Evolutionary conservation across 2,329 filamentous ascomycete species (phyloP).

Genomic region (Fusarium coffeatum): DNA sequence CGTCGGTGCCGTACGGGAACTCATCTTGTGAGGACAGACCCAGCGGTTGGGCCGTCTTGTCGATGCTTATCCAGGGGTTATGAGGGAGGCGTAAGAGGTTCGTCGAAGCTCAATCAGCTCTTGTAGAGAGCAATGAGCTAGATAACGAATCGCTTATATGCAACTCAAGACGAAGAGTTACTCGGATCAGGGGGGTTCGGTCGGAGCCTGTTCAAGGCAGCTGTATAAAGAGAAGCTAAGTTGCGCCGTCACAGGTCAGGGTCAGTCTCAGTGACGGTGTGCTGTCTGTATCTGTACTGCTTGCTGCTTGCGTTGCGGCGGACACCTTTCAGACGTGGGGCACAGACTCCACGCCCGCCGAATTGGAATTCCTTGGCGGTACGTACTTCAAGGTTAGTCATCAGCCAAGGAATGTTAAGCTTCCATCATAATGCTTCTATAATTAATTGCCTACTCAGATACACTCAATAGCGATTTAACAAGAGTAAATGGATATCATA

Average conservation of each 20-base stretch:
- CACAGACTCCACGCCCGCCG: constrained; percentile 27
- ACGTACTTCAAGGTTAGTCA: constrained; percentile 39
- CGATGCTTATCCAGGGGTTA: constrained; percentile 45
- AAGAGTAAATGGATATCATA: neutral
- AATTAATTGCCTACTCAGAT: neutral
- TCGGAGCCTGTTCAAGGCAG: constrained; percentile 42
- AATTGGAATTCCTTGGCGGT: constrained; percentile 22
- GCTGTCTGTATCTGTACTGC: constrained; percentile 29
- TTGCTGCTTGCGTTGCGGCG: constrained; percentile 39
- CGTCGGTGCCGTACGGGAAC: constrained; percentile 51
- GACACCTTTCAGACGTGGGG: constrained; percentile 49
- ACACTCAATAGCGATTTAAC: neutral
- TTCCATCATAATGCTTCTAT: neutral
- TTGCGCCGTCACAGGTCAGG: constrained; percentile 44
- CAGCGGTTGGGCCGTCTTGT: constrained; percentile 48
- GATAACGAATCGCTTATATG: constrained; percentile 1
- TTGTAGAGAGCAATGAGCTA: constrained; percentile 25
- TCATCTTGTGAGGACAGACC: constrained; percentile 54
- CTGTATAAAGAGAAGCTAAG: constrained; percentile 39
- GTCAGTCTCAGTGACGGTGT: constrained; percentile 44
- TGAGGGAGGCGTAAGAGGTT: constrained; percentile 21
- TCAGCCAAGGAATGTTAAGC: constrained; percentile 3
- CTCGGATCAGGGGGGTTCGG: constrained; percentile 5
- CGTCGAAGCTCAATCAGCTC: constrained; percentile 42
- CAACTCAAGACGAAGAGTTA: neutral